A percentile compares a stretch with the other conserved stretches of the same genome.
Evolutionary conservation across 2,329 filamentous ascomycete species (phyloP).

Genomic region (Fusarium nematophilum): DNA sequence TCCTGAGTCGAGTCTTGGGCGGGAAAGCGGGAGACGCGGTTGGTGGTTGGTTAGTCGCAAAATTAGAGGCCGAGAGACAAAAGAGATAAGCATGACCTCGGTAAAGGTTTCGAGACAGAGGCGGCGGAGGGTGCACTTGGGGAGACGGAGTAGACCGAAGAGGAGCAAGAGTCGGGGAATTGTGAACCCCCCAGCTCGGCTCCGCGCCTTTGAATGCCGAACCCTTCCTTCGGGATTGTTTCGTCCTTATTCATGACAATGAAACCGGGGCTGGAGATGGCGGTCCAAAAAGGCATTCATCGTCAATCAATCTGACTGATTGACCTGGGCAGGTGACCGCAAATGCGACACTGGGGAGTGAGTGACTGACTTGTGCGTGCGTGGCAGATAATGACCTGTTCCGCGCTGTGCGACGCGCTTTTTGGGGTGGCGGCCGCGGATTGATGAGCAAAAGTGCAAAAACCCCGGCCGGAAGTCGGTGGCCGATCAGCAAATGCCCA

Average conservation of each 20-base stretch:
- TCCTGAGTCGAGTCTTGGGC: constrained; percentile 16
- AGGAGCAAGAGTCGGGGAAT: too few species aligned
- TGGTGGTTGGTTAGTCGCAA: constrained; percentile 12
- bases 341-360: constrained; percentile 16
- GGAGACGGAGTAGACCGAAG: not conserved
- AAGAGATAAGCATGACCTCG: constrained; percentile 38
- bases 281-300: not conserved
- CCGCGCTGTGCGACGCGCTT: constrained; percentile 33
- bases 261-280: constrained; percentile 8
- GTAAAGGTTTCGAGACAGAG: constrained; percentile 27
- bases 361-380: constrained; percentile 18
- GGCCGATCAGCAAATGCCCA: constrained; percentile 20
- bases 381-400: constrained; percentile 42
- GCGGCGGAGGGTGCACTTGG: not conserved
- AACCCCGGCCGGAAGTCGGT: constrained; percentile 27
- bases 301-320: constrained; percentile 22
- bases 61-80: constrained; percentile 15
- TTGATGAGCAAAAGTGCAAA: constrained; percentile 15
- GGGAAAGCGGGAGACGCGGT: constrained; percentile 19
- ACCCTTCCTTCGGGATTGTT: too few species aligned
- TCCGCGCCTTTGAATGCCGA: too few species aligned
- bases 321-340: constrained; percentile 9
- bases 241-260: not conserved
- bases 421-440: constrained; percentile 27
- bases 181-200: too few species aligned